phyloP scores from a whole-genome alignment of 148 eudicot genomes.

The Chenopodium berlandieri region DNA sequence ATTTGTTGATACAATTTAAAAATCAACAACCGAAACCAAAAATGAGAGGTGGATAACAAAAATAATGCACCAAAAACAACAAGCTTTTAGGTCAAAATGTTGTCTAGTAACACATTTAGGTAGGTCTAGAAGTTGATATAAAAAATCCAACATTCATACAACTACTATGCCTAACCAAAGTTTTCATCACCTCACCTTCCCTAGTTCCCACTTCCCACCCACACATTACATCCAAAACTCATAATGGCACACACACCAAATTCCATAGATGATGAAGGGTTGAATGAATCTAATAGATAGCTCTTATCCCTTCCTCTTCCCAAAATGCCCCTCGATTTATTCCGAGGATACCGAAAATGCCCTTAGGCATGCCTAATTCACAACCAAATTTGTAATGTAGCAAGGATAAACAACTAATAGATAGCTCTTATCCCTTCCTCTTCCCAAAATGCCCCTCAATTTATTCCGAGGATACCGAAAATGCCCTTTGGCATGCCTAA shows the following conservation, averaged over 20 bases:
- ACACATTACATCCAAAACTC: not conserved
- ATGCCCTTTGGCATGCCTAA: not conserved
- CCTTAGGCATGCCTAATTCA: not conserved
- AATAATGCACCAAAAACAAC: not conserved
- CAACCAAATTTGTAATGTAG: not conserved
- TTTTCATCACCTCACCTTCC: constrained; percentile 1
- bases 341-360: not conserved
- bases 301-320: not conserved
- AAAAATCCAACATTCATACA: not conserved
- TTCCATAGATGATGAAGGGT: not conserved
- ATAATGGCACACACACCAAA: constrained; percentile 19
- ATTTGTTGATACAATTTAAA: not conserved
- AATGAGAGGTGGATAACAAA: not conserved
- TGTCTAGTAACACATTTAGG: constrained; percentile 16
- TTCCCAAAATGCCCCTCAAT: not conserved
- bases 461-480: not conserved
- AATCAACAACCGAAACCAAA: constrained; percentile 12
- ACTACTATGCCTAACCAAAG: constrained; percentile 15
- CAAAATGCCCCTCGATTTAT: not conserved
- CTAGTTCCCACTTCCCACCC: not conserved
- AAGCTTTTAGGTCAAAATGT: constrained; percentile 10
- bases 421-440: not conserved
- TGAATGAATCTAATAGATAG: not conserved
- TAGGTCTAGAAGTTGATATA: constrained; percentile 10
- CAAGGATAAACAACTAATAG: not conserved